Evolutionary conservation across 1,284 basidiomycete genomes (phyloP).

Genomic region (Cystobasidium slooffiae): DNA sequence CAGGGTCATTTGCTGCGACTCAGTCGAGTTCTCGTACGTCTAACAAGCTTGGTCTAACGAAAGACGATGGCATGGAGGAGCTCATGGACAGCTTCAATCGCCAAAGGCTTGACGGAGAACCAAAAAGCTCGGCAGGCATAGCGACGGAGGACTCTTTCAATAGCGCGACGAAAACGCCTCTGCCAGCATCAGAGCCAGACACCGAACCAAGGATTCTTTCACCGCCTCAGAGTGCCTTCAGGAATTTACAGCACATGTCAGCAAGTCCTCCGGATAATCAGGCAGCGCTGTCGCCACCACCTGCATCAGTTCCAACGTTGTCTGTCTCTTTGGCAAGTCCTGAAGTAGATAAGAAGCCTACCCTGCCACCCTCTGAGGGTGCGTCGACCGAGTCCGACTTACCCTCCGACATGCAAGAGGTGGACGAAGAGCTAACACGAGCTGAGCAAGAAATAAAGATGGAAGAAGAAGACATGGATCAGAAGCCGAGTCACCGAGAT

Average conservation of each 20-base stretch:
- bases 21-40: not conserved
- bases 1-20: too few species aligned
- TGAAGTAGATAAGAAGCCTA: slow-evolving; percentile 10
- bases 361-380: not conserved
- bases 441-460: slow-evolving; percentile 25
- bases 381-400: not conserved
- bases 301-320: not conserved
- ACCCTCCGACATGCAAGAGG: slow-evolving; percentile 1
- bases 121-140: not conserved
- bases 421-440: slow-evolving; percentile 7
- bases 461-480: slow-evolving; percentile 20
- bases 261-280: not conserved
- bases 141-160: not conserved
- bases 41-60: not conserved
- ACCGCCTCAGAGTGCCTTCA: not conserved
- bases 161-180: slow-evolving; percentile 2
- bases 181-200: slow-evolving; percentile 26
- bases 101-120: not conserved
- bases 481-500: not conserved
- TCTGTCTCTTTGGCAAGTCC: slow-evolving; percentile 16
- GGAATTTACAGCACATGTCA: not conserved
- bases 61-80: not conserved
- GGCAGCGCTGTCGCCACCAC: not conserved
- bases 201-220: slow-evolving; percentile 10
- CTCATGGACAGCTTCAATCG: slow-evolving; percentile 4